Evolutionary conservation across 768 basidiomycete species (phyloP).

Genomic region (Gymnopilus junonius): DNA sequence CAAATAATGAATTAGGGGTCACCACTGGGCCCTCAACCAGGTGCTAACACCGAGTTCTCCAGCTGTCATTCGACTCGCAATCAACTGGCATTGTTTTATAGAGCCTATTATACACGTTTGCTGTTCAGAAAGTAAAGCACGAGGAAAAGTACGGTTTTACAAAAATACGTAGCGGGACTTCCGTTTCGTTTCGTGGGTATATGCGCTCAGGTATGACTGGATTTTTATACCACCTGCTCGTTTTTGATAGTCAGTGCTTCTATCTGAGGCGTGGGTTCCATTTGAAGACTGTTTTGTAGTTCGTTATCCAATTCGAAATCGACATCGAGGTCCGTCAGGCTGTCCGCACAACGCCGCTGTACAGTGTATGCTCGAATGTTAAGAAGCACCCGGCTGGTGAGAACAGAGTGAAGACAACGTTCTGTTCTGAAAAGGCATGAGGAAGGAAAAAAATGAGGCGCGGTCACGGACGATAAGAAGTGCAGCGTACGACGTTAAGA

Average conservation of each 20-base stretch:
- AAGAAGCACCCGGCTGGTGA: conserved; percentile 14
- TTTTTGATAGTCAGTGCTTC: neutral
- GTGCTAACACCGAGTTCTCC: no score
- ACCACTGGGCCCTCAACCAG: no score
- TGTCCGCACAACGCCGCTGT: neutral
- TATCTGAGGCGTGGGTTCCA: neutral
- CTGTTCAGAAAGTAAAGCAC: neutral
- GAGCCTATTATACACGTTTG: neutral
- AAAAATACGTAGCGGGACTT: neutral
- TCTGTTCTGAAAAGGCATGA: neutral
- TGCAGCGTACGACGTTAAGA: conserved; percentile 7
- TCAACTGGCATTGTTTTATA: neutral
- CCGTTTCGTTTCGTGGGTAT: neutral
- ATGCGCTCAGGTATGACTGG: neutral
- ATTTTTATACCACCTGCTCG: neutral
- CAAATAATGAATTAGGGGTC: no score
- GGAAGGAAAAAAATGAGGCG: neutral
- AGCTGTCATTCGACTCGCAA: neutral
- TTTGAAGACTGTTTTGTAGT: neutral
- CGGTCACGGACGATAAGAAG: neutral
- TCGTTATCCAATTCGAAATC: neutral
- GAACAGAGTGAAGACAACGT: conserved; percentile 11
- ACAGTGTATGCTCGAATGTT: conserved; percentile 10
- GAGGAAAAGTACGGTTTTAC: neutral
- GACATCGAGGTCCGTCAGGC: conserved; percentile 2